Percentiles rank a stretch among this genome's conserved stretches.
These are phyloP conservation scores for Eurotiales sp. DNA, from an alignment of 2,329 filamentous ascomycete species.

Conservation along the genomic window DNA sequence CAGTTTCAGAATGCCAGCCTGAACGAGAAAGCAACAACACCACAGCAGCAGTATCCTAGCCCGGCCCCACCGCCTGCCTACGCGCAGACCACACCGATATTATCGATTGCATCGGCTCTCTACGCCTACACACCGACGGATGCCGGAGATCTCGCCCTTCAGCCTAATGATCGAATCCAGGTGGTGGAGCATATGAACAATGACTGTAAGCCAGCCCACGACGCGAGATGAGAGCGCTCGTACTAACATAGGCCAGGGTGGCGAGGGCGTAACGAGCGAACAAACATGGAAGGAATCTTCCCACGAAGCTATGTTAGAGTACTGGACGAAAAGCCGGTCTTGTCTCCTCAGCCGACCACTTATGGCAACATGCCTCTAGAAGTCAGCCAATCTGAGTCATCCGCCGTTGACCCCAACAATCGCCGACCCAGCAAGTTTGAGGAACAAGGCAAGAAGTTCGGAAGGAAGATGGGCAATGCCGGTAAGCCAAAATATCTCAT, in stretches of 20 bases:
- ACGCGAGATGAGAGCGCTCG: too few species aligned
- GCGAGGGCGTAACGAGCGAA: slow-evolving; percentile 84
- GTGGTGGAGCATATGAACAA: slow-evolving; percentile 92
- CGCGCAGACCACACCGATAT: slow-evolving; percentile 48
- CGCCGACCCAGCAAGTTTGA: slow-evolving; percentile 60
- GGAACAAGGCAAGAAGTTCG: slow-evolving; percentile 86
- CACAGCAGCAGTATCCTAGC: slow-evolving; percentile 41
- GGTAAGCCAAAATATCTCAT: too few species aligned
- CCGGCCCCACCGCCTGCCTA: slow-evolving; percentile 47
- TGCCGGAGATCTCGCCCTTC: slow-evolving; percentile 74
- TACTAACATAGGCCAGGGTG: slow-evolving; percentile 44
- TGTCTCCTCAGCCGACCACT: slow-evolving; percentile 38
- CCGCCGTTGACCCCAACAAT: slow-evolving; percentile 35
- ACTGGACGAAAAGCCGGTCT: slow-evolving; percentile 58
- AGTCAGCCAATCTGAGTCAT: slow-evolving; percentile 57
- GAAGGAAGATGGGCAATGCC: slow-evolving; percentile 83
- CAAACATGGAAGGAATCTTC: slow-evolving; percentile 86
- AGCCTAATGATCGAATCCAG: slow-evolving; percentile 73
- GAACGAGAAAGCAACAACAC: slow-evolving; percentile 39
- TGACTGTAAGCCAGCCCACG: slow-evolving; percentile 71
- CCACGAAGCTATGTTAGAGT: slow-evolving; percentile 81
- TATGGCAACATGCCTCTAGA: slow-evolving; percentile 69
- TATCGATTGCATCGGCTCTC: slow-evolving; percentile 73
- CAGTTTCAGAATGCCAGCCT: slow-evolving; percentile 37
- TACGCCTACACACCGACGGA: slow-evolving; percentile 81